Evolutionary conservation across 225 moss, liverwort and hornwort species (phyloP), one percentile per base, ranked within the genome.

Genomic region (Anthoceros angustus): DNA sequence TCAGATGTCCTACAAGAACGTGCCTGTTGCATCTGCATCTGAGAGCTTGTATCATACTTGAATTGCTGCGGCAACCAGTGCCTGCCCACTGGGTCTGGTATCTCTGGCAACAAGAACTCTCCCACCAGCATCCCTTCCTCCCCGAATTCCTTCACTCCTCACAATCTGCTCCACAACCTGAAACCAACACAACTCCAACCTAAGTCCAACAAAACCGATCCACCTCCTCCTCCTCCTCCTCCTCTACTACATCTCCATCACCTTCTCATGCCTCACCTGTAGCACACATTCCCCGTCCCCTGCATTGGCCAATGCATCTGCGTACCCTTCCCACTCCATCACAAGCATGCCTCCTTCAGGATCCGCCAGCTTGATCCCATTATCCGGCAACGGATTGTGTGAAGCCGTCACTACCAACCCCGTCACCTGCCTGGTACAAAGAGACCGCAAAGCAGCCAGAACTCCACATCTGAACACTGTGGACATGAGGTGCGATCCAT

Each of bases 381-480:
- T 98, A 69, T 92, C 92, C 67, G 76, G 77, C 67, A 84, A 74
- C n/a, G 88, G 87, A 68, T 98, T 98, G 72, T 98, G 98, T 42
- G 98, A 98, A 45, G 98, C 98, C 62, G 98, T 92, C 60, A 98
- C 78, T 85, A 92, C 77, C 67, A 98, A 78, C 66, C 98, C 98
- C 5, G 89, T 92, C 15, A 83, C 80, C 63, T 78, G 73, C 46
- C 82, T 70, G 32, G 87, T 87, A 68, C 80, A 72, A 42, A 87
- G 72, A 11, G 98, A 87, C 63, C 92, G 84, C 68, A 98, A 77
- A 43, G 92, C 98, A 64, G 92, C 89, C 60, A 92, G 77, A 61
- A 98, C 89, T 42, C 98, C 98, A 74, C 83, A 81, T 61, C 98
- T 89, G 63, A 92, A 92, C 63, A 89, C 74, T 5, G 89, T 88